These are phyloP conservation scores for Holtermanniella nyarrowii DNA, from an alignment of 768 basidiomycete species.

Conservation along the genomic window DNA sequence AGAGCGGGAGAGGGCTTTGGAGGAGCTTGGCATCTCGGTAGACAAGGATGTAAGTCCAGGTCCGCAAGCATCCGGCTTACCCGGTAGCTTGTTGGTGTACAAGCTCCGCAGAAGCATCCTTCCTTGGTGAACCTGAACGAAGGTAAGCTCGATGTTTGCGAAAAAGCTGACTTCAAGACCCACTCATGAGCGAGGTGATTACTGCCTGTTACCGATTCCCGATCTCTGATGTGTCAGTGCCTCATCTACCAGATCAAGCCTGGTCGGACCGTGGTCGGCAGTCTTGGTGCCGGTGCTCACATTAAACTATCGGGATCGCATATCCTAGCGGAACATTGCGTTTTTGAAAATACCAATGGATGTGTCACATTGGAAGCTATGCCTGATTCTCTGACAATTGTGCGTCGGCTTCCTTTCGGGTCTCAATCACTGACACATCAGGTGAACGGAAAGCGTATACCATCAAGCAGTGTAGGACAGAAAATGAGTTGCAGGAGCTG, in stretches of 20 bases:
- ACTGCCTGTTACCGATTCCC: conserved; percentile 39
- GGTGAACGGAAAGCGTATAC: conserved; percentile 82
- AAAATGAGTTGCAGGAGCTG: background rate
- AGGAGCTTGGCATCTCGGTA: conserved; percentile 93
- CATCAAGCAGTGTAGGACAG: conserved; percentile 57
- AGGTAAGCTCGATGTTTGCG: conserved; percentile 23
- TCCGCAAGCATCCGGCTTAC: background rate
- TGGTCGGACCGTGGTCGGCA: conserved; percentile 73
- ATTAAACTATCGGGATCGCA: conserved; percentile 88
- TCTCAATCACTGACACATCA: background rate
- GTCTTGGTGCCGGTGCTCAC: conserved; percentile 70
- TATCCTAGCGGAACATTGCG: conserved; percentile 85
- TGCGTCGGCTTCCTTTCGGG: background rate
- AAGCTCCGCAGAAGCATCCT: conserved; percentile 77
- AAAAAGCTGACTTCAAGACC: conserved; percentile 49
- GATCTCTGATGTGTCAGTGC: conserved; percentile 11
- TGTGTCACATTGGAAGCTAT: conserved; percentile 71
- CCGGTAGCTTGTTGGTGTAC: conserved; percentile 72
- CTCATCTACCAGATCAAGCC: conserved; percentile 67
- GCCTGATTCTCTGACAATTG: conserved; percentile 62
- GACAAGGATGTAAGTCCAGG: conserved; percentile 56
- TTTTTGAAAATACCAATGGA: conserved; percentile 75
- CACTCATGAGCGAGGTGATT: conserved; percentile 82
- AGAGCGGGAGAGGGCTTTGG: conserved; percentile 92
- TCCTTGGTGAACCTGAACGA: conserved; percentile 41